Conservation (phyloP, 2,329 filamentous ascomycete genomes). For the Metarhizium sp. region DNA sequence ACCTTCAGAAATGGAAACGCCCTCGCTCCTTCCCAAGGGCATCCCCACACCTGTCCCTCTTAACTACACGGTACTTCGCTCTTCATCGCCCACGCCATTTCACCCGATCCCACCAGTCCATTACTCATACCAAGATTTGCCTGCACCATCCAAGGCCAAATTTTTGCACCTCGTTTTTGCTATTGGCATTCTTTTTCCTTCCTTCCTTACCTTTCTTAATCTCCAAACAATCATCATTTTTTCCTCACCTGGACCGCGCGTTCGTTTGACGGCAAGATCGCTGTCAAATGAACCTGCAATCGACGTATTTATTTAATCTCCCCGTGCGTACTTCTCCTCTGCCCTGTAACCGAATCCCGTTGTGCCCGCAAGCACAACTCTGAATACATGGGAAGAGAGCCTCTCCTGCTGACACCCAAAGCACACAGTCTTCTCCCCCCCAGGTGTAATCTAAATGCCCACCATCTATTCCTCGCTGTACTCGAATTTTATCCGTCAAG, state of each 20-base stretch:
- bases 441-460: slow-evolving; percentile 82
- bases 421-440: slow-evolving; percentile 41
- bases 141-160: slow-evolving; percentile 3
- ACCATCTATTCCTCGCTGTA: slow-evolving; percentile 59
- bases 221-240: slow-evolving; percentile 8
- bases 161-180: background rate
- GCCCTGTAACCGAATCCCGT: background rate
- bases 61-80: background rate
- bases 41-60: background rate
- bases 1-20: no score
- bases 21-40: background rate
- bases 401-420: background rate
- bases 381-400: background rate
- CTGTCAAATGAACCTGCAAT: slow-evolving; percentile 99
- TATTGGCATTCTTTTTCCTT: slow-evolving; percentile 1
- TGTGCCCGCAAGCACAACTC: no score
- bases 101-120: background rate
- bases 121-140: slow-evolving; percentile 1
- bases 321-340: slow-evolving; percentile 42
- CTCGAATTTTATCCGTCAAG: slow-evolving; percentile 87
- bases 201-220: slow-evolving; percentile 7
- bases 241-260: slow-evolving; percentile 49
- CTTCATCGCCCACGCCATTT: background rate
- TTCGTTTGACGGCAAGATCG: slow-evolving; percentile 76
- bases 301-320: slow-evolving; percentile 47